A percentile compares a stretch with the other conserved stretches of the same genome.
phyloP scores from a whole-genome alignment of 116 monocot species.

The Posidonia oceanica region DNA sequence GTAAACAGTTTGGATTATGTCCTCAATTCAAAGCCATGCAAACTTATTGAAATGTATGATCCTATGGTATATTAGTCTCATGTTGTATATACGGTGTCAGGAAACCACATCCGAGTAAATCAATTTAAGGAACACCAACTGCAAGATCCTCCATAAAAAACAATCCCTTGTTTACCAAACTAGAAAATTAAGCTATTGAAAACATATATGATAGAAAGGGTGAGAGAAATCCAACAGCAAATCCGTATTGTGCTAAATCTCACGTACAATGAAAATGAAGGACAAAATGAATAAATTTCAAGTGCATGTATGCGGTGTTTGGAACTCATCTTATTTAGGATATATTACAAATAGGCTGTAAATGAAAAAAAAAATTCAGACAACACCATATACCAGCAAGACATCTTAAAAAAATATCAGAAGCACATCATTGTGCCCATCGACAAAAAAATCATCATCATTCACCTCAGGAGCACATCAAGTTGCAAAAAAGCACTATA shows the following conservation, averaged over 20 bases:
- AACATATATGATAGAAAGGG: neutral
- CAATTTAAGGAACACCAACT: neutral
- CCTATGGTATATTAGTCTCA: neutral
- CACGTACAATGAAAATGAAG: too few relatives aligned
- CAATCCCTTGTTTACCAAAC: neutral
- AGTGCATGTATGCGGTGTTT: neutral
- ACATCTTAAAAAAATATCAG: too few relatives aligned
- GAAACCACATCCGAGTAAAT: neutral
- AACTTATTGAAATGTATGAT: neutral
- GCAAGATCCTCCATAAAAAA: too few relatives aligned
- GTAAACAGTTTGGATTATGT: neutral
- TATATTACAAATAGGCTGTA: neutral
- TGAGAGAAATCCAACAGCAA: neutral
- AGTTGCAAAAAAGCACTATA: too few relatives aligned
- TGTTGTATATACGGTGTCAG: neutral
- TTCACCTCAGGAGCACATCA: too few relatives aligned
- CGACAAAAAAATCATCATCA: too few relatives aligned
- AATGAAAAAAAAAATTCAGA: neutral
- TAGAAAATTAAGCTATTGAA: neutral
- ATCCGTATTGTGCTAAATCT: neutral
- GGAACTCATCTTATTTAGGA: neutral
- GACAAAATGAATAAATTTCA: neutral
- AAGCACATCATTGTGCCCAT: too few relatives aligned
- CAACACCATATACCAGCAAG: neutral
- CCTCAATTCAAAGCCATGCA: neutral